Conservation (phyloP, 345 rosid species). For the Boechera stricta region DNA sequence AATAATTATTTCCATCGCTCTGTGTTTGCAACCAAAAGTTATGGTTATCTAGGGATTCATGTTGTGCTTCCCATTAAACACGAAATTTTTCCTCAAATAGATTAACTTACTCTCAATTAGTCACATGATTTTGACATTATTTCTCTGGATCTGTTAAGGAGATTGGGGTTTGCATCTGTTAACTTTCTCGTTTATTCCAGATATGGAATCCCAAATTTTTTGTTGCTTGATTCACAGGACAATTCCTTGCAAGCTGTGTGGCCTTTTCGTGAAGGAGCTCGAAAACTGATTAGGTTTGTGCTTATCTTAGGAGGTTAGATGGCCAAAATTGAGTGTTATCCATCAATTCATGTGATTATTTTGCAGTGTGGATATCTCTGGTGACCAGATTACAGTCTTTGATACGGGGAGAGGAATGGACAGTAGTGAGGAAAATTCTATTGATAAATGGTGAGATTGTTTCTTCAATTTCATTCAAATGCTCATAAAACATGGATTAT, state of each 20-base stretch:
- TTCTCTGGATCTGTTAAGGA: constrained; percentile 17
- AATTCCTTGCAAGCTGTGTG: constrained; percentile 87
- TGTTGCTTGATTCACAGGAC: constrained; percentile 54
- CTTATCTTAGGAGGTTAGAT: constrained; percentile 18
- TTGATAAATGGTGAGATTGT: constrained; percentile 63
- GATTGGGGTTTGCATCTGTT: constrained; percentile 8
- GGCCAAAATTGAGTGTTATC: neutral
- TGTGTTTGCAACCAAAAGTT: constrained; percentile 3
- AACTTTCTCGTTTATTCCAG: constrained; percentile 1
- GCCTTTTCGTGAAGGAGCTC: constrained; percentile 42
- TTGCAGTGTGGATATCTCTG: constrained; percentile 60
- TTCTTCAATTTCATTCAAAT: constrained; percentile 15
- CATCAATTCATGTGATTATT: neutral
- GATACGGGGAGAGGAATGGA: constrained; percentile 92
- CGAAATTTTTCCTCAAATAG: neutral
- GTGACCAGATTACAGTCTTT: constrained; percentile 61
- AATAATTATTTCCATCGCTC: neutral
- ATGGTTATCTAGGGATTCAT: neutral
- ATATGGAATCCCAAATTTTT: neutral
- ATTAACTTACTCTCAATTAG: neutral
- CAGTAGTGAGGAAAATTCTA: constrained; percentile 57
- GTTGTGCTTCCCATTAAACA: neutral
- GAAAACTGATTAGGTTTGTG: constrained; percentile 63
- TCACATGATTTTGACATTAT: neutral
- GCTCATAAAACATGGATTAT: constrained; percentile 1